Percentiles rank a stretch among this genome's conserved stretches.
phyloP scores from a whole-genome alignment of 2,329 filamentous ascomycete species.

The Berkeleyomyces rouxiae region DNA sequence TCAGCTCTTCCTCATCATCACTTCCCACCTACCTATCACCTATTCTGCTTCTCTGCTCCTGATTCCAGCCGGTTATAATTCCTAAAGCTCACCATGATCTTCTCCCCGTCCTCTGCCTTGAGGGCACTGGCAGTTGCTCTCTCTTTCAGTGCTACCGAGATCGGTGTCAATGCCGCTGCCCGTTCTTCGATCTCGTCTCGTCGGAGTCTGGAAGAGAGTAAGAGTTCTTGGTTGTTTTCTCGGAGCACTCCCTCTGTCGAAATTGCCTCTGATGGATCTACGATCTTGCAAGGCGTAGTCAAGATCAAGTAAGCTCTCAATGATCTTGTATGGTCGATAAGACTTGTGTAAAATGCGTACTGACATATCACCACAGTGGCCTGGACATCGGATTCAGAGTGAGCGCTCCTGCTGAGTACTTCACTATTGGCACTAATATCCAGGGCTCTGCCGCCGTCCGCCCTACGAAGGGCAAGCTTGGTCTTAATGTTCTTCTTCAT shows the following conservation, averaged over 20 bases:
- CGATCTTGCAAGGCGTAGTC: constrained; percentile 37
- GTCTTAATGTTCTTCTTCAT: constrained; percentile 41
- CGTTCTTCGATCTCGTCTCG: not conserved
- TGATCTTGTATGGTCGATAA: not conserved
- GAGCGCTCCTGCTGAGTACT: constrained; percentile 35
- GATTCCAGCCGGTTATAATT: not conserved
- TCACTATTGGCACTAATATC: constrained; percentile 32
- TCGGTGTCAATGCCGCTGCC: not conserved
- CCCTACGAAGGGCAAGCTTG: constrained; percentile 23
- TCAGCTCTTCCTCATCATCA: not conserved
- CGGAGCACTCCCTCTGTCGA: constrained; percentile 21
- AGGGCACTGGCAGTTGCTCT: constrained; percentile 12
- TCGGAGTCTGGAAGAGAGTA: not conserved
- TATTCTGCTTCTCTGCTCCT: not conserved
- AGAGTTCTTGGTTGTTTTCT: not conserved
- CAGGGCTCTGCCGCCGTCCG: constrained; percentile 25
- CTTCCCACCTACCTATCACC: no score
- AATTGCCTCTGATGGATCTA: constrained; percentile 35
- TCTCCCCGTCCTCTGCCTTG: constrained; percentile 8
- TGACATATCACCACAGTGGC: constrained; percentile 21
- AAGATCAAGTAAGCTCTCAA: constrained; percentile 30
- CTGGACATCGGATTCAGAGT: constrained; percentile 39
- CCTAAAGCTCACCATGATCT: constrained; percentile 3
- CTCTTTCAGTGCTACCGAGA: constrained; percentile 3
- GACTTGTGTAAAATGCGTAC: constrained; percentile 11